Percentiles rank a stretch among this genome's conserved stretches.
Conservation (phyloP, 768 basidiomycete genomes). For the Kwoniella europaea region DNA sequence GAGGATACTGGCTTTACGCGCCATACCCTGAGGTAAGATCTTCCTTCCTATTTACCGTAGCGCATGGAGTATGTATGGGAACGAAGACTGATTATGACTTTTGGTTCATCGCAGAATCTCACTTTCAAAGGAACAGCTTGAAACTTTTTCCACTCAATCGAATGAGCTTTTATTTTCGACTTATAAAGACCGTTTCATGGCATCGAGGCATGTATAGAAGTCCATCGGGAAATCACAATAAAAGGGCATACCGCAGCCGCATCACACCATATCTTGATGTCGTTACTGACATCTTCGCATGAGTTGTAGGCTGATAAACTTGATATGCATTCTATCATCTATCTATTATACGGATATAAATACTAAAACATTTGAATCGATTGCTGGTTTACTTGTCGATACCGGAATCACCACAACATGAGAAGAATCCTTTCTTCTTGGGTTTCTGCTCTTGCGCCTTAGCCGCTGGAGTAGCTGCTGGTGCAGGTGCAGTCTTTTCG, state of each 20-base stretch:
- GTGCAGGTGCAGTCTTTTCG: conserved; percentile 8
- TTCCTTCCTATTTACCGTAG: too few species aligned
- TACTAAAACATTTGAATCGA: background rate
- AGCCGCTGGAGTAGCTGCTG: conserved; percentile 19
- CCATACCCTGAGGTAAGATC: conserved; percentile 24
- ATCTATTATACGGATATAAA: background rate
- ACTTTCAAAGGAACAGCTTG: conserved; percentile 9
- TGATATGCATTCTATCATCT: background rate
- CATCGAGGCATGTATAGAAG: too few species aligned
- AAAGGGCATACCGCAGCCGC: too few species aligned
- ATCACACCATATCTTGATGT: too few species aligned
- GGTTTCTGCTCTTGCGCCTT: conserved; percentile 26
- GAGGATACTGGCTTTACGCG: conserved; percentile 28
- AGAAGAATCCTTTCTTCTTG: conserved; percentile 35
- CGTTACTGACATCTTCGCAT: background rate
- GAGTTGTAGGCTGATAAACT: background rate
- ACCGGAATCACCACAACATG: conserved; percentile 37
- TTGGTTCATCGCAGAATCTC: background rate
- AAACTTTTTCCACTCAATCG: background rate
- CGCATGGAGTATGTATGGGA: too few species aligned
- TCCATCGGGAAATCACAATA: too few species aligned
- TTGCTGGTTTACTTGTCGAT: conserved; percentile 23
- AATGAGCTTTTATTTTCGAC: background rate
- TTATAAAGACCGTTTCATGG: too few species aligned
- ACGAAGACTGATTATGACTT: too few species aligned